Conservation (phyloP, 352 stramenopile species). For the Pythium rhizo-oryzae region DNA sequence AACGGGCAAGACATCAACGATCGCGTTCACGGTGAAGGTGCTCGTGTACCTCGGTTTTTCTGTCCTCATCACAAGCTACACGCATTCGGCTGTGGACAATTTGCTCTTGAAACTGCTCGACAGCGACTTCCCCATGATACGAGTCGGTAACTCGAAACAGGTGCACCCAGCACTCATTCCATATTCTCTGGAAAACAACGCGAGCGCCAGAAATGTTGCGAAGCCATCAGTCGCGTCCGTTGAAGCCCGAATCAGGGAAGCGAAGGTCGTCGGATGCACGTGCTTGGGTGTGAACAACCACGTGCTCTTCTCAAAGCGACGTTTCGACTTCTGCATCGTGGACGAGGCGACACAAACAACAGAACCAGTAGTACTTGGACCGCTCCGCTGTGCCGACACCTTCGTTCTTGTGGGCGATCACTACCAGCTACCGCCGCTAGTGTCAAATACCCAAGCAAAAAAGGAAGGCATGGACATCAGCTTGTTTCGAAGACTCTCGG, state of each 20-base stretch:
- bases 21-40: slow-evolving; percentile 93
- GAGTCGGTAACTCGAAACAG: slow-evolving; percentile 72
- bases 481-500: slow-evolving; percentile 92
- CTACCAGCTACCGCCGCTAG: slow-evolving; percentile 97
- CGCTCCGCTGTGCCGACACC: slow-evolving; percentile 91
- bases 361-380: slow-evolving; percentile 93
- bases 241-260: slow-evolving; percentile 49
- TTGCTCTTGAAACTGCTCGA: slow-evolving; percentile 93
- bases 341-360: slow-evolving; percentile 99
- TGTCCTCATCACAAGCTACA: slow-evolving; percentile 98
- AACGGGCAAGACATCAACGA: slow-evolving; percentile 97
- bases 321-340: slow-evolving; percentile 98
- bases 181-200: slow-evolving; percentile 48
- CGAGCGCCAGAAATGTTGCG: slow-evolving; percentile 2
- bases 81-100: slow-evolving; percentile 98
- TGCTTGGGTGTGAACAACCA: slow-evolving; percentile 79
- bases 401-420: slow-evolving; percentile 99
- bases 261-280: slow-evolving; percentile 71
- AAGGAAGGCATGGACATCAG: slow-evolving; percentile 86
- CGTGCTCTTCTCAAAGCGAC: slow-evolving; percentile 75
- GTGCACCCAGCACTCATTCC: slow-evolving; percentile 70
- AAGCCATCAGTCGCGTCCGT: slow-evolving; percentile 43
- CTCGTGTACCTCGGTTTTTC: slow-evolving; percentile 91
- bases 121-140: slow-evolving; percentile 65
- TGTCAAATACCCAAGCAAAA: slow-evolving; percentile 88